phyloP scores from a whole-genome alignment of 1,284 basidiomycete genomes.

The Malassezia sympodialis region DNA sequence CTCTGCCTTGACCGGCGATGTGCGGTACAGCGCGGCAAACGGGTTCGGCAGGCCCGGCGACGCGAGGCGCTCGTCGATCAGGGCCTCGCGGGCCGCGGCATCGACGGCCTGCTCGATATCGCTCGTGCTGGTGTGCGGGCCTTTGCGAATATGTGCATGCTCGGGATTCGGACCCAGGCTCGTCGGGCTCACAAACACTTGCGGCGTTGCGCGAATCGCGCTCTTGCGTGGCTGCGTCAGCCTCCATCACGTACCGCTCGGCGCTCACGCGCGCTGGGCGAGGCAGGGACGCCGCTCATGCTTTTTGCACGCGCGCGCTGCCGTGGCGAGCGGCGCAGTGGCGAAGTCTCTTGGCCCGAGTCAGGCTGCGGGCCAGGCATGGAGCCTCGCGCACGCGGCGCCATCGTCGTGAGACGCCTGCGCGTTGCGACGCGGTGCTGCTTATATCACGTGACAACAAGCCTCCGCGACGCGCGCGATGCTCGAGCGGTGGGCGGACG shows the following conservation, averaged over 20 bases:
- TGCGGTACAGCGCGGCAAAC: conserved; percentile 8
- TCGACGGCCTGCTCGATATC: conserved; percentile 12
- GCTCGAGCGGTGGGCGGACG: conserved; percentile 1
- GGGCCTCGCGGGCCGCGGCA: background rate
- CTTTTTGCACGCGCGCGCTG: conserved; percentile 4
- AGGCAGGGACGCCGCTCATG: background rate
- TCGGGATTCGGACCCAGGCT: conserved; percentile 29
- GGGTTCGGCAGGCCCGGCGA: conserved; percentile 18
- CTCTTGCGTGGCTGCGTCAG: conserved; percentile 27
- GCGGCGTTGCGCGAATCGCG: conserved; percentile 31
- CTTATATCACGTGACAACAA: conserved; percentile 9
- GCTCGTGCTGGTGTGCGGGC: no score
- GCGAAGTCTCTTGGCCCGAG: background rate
- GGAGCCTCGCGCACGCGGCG: conserved; percentile 7
- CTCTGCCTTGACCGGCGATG: conserved; percentile 10
- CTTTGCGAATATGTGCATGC: conserved; percentile 7
- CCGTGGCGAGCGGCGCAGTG: background rate
- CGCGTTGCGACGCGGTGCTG: conserved; percentile 1
- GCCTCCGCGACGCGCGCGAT: background rate
- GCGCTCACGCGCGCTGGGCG: background rate
- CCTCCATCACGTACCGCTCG: background rate
- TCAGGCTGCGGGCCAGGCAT: conserved; percentile 1
- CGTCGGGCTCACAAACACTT: conserved; percentile 36
- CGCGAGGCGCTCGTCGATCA: conserved; percentile 1
- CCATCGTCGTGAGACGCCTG: conserved; percentile 1